A percentile compares a stretch with the other conserved stretches of the same genome.
phyloP scores from a whole-genome alignment of 2,329 filamentous ascomycete species.

The Thelonectria olida region DNA sequence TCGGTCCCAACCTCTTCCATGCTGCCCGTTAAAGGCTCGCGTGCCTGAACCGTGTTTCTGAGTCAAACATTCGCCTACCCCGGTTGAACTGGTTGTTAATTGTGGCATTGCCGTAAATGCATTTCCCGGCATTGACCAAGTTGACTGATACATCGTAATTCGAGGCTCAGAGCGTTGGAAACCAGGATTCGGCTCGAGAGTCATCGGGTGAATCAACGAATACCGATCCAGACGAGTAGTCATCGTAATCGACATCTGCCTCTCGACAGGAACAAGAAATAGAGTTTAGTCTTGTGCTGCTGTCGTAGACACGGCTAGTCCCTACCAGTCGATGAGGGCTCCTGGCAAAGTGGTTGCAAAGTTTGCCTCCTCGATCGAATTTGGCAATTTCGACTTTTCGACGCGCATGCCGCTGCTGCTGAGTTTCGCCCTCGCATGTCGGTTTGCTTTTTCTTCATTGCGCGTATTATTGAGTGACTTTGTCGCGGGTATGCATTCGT shows the following conservation, averaged over 20 bases:
- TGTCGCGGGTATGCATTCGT: neutral
- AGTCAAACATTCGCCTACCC: slow-evolving; percentile 2
- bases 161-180: neutral
- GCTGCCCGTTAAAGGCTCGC: slow-evolving; percentile 24
- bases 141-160: slow-evolving; percentile 9
- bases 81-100: neutral
- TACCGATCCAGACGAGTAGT: no score
- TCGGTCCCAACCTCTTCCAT: neutral
- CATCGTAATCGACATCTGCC: no score
- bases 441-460: neutral
- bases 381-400: slow-evolving; percentile 24
- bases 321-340: slow-evolving; percentile 19
- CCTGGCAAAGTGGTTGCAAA: slow-evolving; percentile 19
- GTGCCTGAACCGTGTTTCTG: slow-evolving; percentile 23
- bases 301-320: slow-evolving; percentile 22
- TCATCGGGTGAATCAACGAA: slow-evolving; percentile 5
- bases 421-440: slow-evolving; percentile 2
- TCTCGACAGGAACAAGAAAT: slow-evolving; percentile 25
- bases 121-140: neutral
- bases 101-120: neutral
- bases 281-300: slow-evolving; percentile 14
- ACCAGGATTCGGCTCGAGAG: no score
- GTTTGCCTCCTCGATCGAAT: slow-evolving; percentile 33
- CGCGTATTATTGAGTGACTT: neutral
- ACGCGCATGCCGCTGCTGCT: slow-evolving; percentile 5